These are phyloP conservation scores for Psilocybe cyanescens DNA, from an alignment of 768 basidiomycete species.

Conservation along the genomic window DNA sequence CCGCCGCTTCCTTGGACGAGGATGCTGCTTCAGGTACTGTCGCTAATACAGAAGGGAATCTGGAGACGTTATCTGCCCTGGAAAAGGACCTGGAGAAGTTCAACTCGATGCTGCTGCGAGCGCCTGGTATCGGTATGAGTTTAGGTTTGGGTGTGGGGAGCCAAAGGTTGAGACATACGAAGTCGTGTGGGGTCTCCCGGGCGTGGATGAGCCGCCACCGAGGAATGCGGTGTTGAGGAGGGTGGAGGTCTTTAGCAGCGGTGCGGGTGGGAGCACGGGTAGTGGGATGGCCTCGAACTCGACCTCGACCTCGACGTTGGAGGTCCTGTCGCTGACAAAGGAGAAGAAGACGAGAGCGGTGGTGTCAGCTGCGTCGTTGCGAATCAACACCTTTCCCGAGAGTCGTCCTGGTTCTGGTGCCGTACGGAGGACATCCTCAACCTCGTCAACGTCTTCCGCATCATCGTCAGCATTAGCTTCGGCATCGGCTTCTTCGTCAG, in stretches of 20 bases:
- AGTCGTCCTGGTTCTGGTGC: not conserved
- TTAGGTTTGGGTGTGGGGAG: too few species aligned
- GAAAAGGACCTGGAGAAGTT: slow-evolving; percentile 23
- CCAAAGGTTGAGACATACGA: slow-evolving; percentile 13
- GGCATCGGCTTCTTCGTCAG: not conserved
- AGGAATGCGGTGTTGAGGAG: slow-evolving; percentile 8
- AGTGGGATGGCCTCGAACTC: too few species aligned
- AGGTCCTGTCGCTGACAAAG: not conserved
- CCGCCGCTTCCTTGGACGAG: not conserved
- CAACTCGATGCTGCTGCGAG: slow-evolving; percentile 21
- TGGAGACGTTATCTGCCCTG: slow-evolving; percentile 16
- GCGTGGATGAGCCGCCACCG: slow-evolving; percentile 11
- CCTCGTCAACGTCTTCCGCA: not conserved
- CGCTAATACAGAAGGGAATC: slow-evolving; percentile 2
- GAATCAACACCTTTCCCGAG: not conserved
- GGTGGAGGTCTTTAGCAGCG: not conserved
- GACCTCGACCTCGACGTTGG: not conserved
- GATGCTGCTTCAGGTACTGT: not conserved
- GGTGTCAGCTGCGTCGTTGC: not conserved
- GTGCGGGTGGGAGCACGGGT: not conserved
- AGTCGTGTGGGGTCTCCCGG: slow-evolving; percentile 20
- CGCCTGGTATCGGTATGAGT: not conserved
- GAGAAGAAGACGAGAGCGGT: not conserved
- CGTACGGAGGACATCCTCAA: not conserved
- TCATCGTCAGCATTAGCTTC: not conserved